Evolutionary conservation across 768 basidiomycete genomes (phyloP), one percentile per base, ranked within the genome.

Genomic region (Rhodotorula paludigena): DNA sequence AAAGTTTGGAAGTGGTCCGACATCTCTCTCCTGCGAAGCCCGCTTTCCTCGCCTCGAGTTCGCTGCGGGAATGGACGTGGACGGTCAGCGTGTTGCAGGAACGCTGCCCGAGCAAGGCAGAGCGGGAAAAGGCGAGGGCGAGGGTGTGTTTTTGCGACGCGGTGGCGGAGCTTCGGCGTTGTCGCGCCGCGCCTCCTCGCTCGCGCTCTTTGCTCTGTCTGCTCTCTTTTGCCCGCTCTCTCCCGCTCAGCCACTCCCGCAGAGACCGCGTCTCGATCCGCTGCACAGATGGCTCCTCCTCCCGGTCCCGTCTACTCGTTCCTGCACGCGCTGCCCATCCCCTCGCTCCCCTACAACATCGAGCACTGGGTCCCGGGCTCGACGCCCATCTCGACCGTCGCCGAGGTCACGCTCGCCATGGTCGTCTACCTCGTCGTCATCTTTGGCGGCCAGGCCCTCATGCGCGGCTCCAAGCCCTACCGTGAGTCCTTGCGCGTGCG

Each of bases 401-500:
- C 85, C 65, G 83, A 83, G 71, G 94, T 98, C 61, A 77, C 84
- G 39, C 80, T 83, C 38, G 80, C 88, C 21, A 84, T 99, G 69
- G 83, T 79, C 38, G 83, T 84, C 63, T 99, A 99, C 82, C 86
- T 99, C 73, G 86, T 84, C 79, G 81, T 87, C 81, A 87, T 99
- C 76, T 98, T 97, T 77, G 85, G 88, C 71, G 84, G 88, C 42
- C 86, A 86, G 77, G 86, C 85, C 73, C 77, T 89, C 75, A 96
- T 97, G 93, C 89, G 84, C 82, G 84, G 84, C 77, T 82, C 83
- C 56, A 81, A 84, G 74, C 83, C 92, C 15, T 82, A 83, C 74
- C 88, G 86, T 77, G 39, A 62, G 71, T 68, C 48, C 32, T 28
- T 11, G 12, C 32, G 32, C 32, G n/a, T 23, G 5, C 35, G 35